Evolutionary conservation across 805 yeast species (phyloP).

Genomic region (Myxozyma nipponensis): DNA sequence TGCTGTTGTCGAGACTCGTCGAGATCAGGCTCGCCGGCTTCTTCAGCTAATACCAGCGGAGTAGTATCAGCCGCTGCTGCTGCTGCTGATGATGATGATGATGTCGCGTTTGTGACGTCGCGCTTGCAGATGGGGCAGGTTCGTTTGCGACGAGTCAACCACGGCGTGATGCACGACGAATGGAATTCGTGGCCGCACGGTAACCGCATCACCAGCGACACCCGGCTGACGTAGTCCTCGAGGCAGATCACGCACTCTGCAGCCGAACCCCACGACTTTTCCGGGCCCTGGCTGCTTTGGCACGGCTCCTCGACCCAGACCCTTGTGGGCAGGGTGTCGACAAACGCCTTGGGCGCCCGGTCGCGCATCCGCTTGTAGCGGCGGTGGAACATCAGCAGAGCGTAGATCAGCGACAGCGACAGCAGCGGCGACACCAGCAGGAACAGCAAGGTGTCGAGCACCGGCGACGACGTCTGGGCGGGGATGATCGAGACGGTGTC

Average conservation of each 20-base stretch:
- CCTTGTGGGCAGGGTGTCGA: constrained; percentile 39
- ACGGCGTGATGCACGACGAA: constrained; percentile 53
- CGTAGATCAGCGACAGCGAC: constrained; percentile 39
- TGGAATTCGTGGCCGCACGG: constrained; percentile 64
- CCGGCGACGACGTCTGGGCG: constrained; percentile 32
- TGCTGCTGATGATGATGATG: no score
- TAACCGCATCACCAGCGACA: constrained; percentile 48
- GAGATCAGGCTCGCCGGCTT: constrained; percentile 13
- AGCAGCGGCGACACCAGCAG: constrained; percentile 42
- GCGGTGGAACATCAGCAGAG: constrained; percentile 37
- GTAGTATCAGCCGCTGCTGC: neutral
- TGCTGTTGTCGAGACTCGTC: constrained; percentile 25
- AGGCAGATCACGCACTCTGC: constrained; percentile 60
- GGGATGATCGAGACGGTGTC: constrained; percentile 29
- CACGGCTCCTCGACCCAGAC: constrained; percentile 31
- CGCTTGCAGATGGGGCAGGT: constrained; percentile 59
- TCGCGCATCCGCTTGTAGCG: constrained; percentile 36
- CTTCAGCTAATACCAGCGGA: neutral
- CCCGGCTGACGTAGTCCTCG: constrained; percentile 48
- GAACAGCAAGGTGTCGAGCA: constrained; percentile 38
- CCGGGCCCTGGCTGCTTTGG: constrained; percentile 23
- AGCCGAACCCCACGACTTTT: constrained; percentile 42
- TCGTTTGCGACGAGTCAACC: constrained; percentile 54
- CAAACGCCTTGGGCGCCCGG: constrained; percentile 40
- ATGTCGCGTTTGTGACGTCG: constrained; percentile 34